These are phyloP conservation scores for Neonectria ditissima DNA, from an alignment of 2,329 filamentous ascomycete genomes.

Conservation along the genomic window DNA sequence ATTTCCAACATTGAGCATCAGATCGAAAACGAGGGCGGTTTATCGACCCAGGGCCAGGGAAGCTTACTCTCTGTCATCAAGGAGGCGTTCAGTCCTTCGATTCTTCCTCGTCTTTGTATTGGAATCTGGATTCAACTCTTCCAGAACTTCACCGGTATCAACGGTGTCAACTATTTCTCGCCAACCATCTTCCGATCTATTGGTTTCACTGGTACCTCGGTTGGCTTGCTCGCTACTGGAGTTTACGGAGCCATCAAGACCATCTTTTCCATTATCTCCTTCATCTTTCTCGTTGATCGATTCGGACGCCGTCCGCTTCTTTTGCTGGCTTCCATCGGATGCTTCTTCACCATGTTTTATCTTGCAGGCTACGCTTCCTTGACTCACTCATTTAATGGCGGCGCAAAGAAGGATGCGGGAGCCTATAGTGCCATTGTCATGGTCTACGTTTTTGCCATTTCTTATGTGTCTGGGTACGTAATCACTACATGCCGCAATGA, in stretches of 20 bases:
- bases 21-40: slow-evolving; percentile 27
- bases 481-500: no score
- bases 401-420: slow-evolving; percentile 14
- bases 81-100: slow-evolving; percentile 22
- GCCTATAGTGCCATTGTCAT: slow-evolving; percentile 33
- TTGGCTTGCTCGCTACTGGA: slow-evolving; percentile 70
- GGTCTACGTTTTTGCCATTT: slow-evolving; percentile 28
- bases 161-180: slow-evolving; percentile 74
- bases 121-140: slow-evolving; percentile 58
- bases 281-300: slow-evolving; percentile 31
- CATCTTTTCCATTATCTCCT: slow-evolving; percentile 22
- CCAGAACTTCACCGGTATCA: slow-evolving; percentile 62
- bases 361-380: slow-evolving; percentile 26
- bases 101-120: slow-evolving; percentile 67
- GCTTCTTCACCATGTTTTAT: slow-evolving; percentile 32
- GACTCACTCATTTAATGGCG: slow-evolving; percentile 28
- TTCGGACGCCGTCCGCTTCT: slow-evolving; percentile 29
- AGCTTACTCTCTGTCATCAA: slow-evolving; percentile 14
- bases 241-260: slow-evolving; percentile 73
- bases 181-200: slow-evolving; percentile 74
- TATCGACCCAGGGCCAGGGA: slow-evolving; percentile 5
- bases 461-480: slow-evolving; percentile 24
- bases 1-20: slow-evolving; percentile 31
- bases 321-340: slow-evolving; percentile 24
- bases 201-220: slow-evolving; percentile 68